Percentiles rank a stretch among this genome's conserved stretches.
These are phyloP conservation scores for Magnolia sinica DNA, from an alignment of 164 flowering plant species.

Conservation along the genomic window DNA sequence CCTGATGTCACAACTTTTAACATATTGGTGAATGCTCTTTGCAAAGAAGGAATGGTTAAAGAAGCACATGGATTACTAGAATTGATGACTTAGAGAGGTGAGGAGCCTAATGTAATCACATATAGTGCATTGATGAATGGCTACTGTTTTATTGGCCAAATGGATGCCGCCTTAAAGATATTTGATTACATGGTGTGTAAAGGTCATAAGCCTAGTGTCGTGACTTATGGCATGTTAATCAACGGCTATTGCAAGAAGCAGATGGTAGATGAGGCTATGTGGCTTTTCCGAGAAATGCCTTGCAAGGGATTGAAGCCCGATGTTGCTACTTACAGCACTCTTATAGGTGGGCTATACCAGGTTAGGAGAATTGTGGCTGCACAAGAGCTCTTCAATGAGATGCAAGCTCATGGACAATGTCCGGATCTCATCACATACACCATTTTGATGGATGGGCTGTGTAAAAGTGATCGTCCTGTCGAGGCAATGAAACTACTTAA, in stretches of 20 bases:
- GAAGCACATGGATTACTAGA: neutral
- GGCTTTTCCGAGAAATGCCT: constrained; percentile 4
- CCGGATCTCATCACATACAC: too few species aligned
- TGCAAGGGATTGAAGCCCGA: constrained; percentile 30
- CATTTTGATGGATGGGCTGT: too few species aligned
- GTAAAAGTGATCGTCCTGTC: too few species aligned
- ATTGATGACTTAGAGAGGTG: neutral
- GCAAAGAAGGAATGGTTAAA: neutral
- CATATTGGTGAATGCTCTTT: constrained; percentile 4
- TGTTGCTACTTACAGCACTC: constrained; percentile 33
- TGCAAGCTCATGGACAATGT: too few species aligned
- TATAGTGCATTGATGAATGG: neutral
- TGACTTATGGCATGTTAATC: neutral
- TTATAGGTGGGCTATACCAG: constrained; percentile 42
- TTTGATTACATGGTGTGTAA: neutral
- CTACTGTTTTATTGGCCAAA: neutral
- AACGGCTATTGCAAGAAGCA: neutral
- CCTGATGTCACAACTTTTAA: neutral
- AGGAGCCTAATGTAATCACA: neutral
- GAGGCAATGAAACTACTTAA: too few species aligned
- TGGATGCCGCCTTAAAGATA: neutral
- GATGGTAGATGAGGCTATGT: neutral
- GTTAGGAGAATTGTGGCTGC: too few species aligned
- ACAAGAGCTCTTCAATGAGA: too few species aligned
- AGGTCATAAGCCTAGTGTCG: neutral